These are phyloP conservation scores for Fraxinus paxiana DNA, from an alignment of 305 asterid species.

Conservation along the genomic window DNA sequence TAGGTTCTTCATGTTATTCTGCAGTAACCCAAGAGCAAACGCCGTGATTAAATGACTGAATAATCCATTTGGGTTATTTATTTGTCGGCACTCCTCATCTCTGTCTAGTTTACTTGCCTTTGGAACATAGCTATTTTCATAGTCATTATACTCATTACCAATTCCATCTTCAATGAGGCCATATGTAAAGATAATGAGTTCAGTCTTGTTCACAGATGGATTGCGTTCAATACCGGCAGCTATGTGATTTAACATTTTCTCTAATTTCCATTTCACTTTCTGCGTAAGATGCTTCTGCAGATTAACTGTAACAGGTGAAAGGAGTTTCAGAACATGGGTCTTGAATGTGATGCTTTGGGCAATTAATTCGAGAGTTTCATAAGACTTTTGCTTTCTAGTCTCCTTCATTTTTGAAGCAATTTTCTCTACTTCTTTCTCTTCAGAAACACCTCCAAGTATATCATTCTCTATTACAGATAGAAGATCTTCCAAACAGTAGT, in stretches of 20 bases:
- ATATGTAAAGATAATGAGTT: slow-evolving; percentile 59
- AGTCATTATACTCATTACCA: slow-evolving; percentile 38
- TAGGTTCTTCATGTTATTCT: slow-evolving; percentile 59
- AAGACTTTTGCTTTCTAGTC: slow-evolving; percentile 86
- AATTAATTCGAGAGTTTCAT: slow-evolving; percentile 77
- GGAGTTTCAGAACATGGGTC: slow-evolving; percentile 68
- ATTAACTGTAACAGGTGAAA: slow-evolving; percentile 64
- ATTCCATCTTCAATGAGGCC: slow-evolving; percentile 68
- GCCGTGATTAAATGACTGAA: slow-evolving; percentile 58
- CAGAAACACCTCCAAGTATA: slow-evolving; percentile 89
- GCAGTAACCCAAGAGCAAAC: slow-evolving; percentile 78
- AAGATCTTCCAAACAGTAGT: slow-evolving; percentile 79
- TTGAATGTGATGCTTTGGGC: slow-evolving; percentile 78
- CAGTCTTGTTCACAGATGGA: slow-evolving; percentile 68
- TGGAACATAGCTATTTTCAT: slow-evolving; percentile 24
- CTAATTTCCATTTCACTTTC: slow-evolving; percentile 67
- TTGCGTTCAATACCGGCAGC: slow-evolving; percentile 78
- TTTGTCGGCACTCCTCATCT: slow-evolving; percentile 30
- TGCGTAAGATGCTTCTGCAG: slow-evolving; percentile 66
- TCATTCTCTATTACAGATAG: slow-evolving; percentile 66
- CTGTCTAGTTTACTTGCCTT: slow-evolving; percentile 24
- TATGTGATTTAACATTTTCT: slow-evolving; percentile 71
- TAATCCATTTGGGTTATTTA: slow-evolving; percentile 35
- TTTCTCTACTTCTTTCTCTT: slow-evolving; percentile 95
- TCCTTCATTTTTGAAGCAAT: slow-evolving; percentile 97